Conservation (phyloP, 2,329 filamentous ascomycete genomes). For the Fusarium compactum region DNA sequence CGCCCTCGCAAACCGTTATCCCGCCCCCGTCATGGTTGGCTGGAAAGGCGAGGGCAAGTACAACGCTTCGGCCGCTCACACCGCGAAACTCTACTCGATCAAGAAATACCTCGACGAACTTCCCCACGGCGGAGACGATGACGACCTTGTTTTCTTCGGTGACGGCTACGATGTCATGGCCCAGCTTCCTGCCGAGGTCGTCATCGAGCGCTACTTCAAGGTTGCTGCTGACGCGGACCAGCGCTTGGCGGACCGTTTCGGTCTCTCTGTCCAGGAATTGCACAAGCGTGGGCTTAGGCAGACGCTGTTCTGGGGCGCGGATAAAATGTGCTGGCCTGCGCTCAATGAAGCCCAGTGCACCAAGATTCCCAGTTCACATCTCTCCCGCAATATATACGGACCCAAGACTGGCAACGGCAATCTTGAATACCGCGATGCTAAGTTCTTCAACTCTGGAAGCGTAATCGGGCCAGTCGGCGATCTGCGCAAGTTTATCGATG, state of each 20-base stretch:
- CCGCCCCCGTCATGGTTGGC: constrained; percentile 54
- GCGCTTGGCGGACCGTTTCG: constrained; percentile 63
- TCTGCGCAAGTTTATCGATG: constrained; percentile 45
- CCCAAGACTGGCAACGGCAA: constrained; percentile 50
- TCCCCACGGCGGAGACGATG: constrained; percentile 51
- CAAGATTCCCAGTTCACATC: constrained; percentile 53
- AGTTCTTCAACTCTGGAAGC: constrained; percentile 61
- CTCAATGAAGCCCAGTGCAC: constrained; percentile 54
- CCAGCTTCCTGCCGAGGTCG: constrained; percentile 72
- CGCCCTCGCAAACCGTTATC: constrained; percentile 54
- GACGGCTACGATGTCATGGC: constrained; percentile 75
- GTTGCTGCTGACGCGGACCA: constrained; percentile 65
- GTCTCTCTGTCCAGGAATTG: constrained; percentile 51
- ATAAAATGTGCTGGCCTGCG: constrained; percentile 52
- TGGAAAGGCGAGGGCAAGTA: constrained; percentile 52
- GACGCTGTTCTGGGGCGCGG: constrained; percentile 59
- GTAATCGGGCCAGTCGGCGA: constrained; percentile 56
- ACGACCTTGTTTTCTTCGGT: constrained; percentile 72
- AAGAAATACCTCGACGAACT: constrained; percentile 57
- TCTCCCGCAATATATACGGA: constrained; percentile 52
- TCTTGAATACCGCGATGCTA: constrained; percentile 49
- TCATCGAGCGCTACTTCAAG: constrained; percentile 72
- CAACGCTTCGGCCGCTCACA: constrained; percentile 29
- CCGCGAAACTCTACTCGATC: constrained; percentile 47
- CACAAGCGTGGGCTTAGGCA: constrained; percentile 51